phyloP scores from a whole-genome alignment of 495 filamentous ascomycete species.

The Halenospora varia region DNA sequence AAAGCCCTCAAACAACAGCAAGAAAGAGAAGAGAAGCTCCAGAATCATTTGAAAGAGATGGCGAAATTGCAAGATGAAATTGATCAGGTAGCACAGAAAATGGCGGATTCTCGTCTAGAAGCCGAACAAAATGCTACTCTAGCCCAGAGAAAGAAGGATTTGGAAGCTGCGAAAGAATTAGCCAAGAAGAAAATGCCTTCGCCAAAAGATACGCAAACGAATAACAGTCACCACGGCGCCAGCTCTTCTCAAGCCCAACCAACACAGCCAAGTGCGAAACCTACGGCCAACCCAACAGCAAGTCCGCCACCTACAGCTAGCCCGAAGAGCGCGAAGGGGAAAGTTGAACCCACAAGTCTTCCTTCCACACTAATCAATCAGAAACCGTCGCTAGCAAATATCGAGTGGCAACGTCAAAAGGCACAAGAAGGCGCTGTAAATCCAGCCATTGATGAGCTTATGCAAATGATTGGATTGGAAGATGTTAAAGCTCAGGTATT shows the following conservation, averaged over 20 bases:
- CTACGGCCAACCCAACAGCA: neutral
- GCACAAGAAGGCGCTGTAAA: constrained; percentile 43
- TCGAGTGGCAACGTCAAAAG: constrained; percentile 63
- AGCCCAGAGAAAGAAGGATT: constrained; percentile 31
- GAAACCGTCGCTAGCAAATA: constrained; percentile 31
- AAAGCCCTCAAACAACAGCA: constrained; percentile 52
- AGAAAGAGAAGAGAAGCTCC: constrained; percentile 44
- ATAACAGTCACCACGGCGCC: neutral
- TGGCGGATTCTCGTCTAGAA: constrained; percentile 44
- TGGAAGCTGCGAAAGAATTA: constrained; percentile 7
- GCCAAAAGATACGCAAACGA: neutral
- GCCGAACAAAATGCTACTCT: constrained; percentile 40
- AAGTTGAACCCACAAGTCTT: constrained; percentile 5
- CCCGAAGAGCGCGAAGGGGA: neutral
- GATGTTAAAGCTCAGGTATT: constrained; percentile 63
- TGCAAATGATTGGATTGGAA: constrained; percentile 72
- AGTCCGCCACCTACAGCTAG: neutral
- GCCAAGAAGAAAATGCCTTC: constrained; percentile 1
- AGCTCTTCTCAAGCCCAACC: neutral
- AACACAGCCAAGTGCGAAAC: neutral
- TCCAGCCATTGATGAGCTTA: constrained; percentile 56
- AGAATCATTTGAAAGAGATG: constrained; percentile 44
- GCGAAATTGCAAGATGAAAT: constrained; percentile 56
- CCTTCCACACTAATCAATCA: constrained; percentile 2
- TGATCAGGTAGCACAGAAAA: constrained; percentile 41